Evolutionary conservation across 2,329 filamentous ascomycete species (phyloP).

Genomic region (Pseudonectria foliicola): DNA sequence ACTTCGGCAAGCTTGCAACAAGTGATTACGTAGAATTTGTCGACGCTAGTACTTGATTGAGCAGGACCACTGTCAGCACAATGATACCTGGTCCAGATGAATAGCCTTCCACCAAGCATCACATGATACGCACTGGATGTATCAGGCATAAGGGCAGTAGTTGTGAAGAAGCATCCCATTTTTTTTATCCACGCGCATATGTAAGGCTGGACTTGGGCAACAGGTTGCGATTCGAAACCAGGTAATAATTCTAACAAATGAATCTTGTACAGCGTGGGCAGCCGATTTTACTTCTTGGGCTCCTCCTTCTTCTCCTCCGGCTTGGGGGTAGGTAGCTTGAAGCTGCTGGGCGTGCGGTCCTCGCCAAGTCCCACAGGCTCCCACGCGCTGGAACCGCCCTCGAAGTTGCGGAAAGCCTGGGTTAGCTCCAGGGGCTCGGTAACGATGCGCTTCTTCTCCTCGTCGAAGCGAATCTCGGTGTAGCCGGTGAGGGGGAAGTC

Average conservation of each 20-base stretch:
- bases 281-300: conserved; percentile 70
- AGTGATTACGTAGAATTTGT: no score
- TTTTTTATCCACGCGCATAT: no score
- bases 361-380: conserved; percentile 61
- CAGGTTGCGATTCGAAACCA: conserved; percentile 15
- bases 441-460: conserved; percentile 99
- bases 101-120: no score
- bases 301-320: conserved; percentile 88
- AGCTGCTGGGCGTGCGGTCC: conserved; percentile 74
- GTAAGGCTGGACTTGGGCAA: no score
- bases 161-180: no score
- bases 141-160: no score
- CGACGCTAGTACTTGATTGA: no score
- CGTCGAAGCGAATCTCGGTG: conserved; percentile 95
- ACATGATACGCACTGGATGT: no score
- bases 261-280: conserved; percentile 25
- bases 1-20: no score
- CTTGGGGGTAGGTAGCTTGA: conserved; percentile 93
- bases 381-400: conserved; percentile 71
- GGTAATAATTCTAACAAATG: conserved; percentile 25
- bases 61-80: no score
- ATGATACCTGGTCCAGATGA: no score
- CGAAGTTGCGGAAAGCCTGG: conserved; percentile 97
- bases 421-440: conserved; percentile 96
- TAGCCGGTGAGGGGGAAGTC: conserved; percentile 98